Evolutionary conservation across 306 rosid genomes (phyloP), one percentile per base, ranked within the genome.

Genomic region (Sindora glabra): DNA sequence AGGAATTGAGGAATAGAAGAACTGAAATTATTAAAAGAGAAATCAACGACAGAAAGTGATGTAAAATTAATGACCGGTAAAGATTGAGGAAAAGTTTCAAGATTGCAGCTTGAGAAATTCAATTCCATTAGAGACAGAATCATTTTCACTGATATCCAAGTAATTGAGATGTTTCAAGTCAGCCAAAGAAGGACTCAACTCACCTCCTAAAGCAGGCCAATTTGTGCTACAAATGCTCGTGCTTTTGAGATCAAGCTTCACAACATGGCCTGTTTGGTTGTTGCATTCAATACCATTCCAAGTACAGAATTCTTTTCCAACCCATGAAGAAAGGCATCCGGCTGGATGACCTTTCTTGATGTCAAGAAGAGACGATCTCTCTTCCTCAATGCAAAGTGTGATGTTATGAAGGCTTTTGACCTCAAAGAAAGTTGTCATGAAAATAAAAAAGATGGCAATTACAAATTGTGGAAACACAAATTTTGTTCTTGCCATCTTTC

Each of bases 251-350:
- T 69, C 27, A 41, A 69, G 53, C 52, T 53, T 59, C 3, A 48
- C n/a, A 17, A 69, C 67, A 15, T 59, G 37, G 2, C 74, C 54
- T 8, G 33, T 68, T 21, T 13, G 51, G 8, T 39, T 49, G 32
- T 18, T 12, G 52, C 67, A 69, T 10, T 6, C 59, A 3, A 69
- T 18, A 27, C 74, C 74, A 40, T 24, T 30, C 73, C 67, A 68
- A 11, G n/a, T 17, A 51, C 73, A 68, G 44, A 66, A 58, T 18
- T 62, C 50, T 34, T 40, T 24, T 3, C 68, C 74, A 22, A 51
- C 62, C 74, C 74, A 69, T 11, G 68, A 69, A 51, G 74, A 69
- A 6, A 69, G 67, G 16, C 49, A 39, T 1, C 21, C 8, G 10
- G 55, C 60, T 32, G 63, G 56, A 18, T 61, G 63, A 10, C 44